Evolutionary conservation across 2,329 filamentous ascomycete genomes (phyloP).

Genomic region (Claviceps capensis): DNA sequence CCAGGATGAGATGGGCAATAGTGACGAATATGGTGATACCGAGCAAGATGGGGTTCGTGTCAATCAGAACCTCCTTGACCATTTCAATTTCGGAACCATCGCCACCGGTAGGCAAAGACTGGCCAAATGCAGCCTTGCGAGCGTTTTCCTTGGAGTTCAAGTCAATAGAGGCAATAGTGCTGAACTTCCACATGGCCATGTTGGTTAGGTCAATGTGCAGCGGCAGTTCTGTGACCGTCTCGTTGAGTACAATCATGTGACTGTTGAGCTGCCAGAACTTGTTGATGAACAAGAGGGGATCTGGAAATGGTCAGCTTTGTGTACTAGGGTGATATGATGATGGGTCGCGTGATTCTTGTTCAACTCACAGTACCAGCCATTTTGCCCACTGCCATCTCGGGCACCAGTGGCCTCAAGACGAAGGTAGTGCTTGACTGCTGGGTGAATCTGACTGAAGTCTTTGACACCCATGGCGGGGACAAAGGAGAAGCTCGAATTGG

Average conservation of each 20-base stretch:
- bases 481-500: conserved; percentile 82
- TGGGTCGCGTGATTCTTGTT: not conserved
- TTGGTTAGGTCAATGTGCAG: conserved; percentile 76
- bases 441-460: conserved; percentile 52
- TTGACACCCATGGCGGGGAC: conserved; percentile 66
- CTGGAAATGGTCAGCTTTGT: conserved; percentile 16
- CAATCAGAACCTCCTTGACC: conserved; percentile 88
- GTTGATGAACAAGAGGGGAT: conserved; percentile 80
- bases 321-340: not conserved
- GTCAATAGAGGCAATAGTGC: conserved; percentile 70
- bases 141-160: conserved; percentile 75
- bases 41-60: conserved; percentile 87
- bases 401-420: conserved; percentile 68
- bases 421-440: conserved; percentile 64
- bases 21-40: conserved; percentile 73
- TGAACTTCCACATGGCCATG: conserved; percentile 80
- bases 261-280: conserved; percentile 92
- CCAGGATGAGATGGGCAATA: conserved; percentile 85
- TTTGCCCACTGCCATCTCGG: conserved; percentile 69
- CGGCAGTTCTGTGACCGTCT: conserved; percentile 70
- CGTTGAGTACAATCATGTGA: conserved; percentile 86
- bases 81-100: conserved; percentile 93
- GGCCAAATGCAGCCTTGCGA: conserved; percentile 61
- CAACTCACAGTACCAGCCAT: conserved; percentile 69
- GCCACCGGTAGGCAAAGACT: conserved; percentile 58